These are phyloP conservation scores for Candida yuanshanica DNA, from an alignment of 805 yeast genomes.

Conservation along the genomic window DNA sequence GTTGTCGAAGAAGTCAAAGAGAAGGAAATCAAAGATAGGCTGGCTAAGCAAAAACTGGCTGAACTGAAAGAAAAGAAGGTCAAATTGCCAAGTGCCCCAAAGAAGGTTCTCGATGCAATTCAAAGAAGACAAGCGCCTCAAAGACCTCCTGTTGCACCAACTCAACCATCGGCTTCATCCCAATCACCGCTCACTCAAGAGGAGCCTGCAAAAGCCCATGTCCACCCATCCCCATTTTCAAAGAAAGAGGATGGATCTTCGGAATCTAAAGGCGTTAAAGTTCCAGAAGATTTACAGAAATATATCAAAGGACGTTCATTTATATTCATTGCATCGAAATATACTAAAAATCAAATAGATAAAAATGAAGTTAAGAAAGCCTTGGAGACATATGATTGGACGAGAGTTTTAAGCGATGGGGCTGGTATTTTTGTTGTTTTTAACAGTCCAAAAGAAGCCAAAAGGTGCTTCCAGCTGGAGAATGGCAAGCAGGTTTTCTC, in stretches of 20 bases:
- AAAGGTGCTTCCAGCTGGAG: constrained; percentile 50
- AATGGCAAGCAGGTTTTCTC: constrained; percentile 50
- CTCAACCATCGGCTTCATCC: background rate
- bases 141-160: background rate
- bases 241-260: background rate
- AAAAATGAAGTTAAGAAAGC: constrained; percentile 54
- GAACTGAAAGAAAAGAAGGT: constrained; percentile 23
- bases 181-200: background rate
- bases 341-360: constrained; percentile 33
- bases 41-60: constrained; percentile 9
- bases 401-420: constrained; percentile 53
- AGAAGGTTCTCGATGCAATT: constrained; percentile 16
- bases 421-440: constrained; percentile 72
- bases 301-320: constrained; percentile 54
- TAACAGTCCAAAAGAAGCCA: constrained; percentile 51
- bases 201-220: background rate
- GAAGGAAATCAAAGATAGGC: constrained; percentile 5
- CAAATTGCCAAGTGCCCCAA: constrained; percentile 21
- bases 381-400: constrained; percentile 58
- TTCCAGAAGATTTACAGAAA: constrained; percentile 45
- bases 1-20: constrained; percentile 27
- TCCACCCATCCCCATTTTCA: background rate
- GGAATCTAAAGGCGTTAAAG: constrained; percentile 10
- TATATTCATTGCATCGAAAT: constrained; percentile 46
- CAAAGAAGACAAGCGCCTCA: constrained; percentile 5